Evolutionary conservation across 176 grass and related monocot species (phyloP).

Genomic region (Rhynchospora tenuis): DNA sequence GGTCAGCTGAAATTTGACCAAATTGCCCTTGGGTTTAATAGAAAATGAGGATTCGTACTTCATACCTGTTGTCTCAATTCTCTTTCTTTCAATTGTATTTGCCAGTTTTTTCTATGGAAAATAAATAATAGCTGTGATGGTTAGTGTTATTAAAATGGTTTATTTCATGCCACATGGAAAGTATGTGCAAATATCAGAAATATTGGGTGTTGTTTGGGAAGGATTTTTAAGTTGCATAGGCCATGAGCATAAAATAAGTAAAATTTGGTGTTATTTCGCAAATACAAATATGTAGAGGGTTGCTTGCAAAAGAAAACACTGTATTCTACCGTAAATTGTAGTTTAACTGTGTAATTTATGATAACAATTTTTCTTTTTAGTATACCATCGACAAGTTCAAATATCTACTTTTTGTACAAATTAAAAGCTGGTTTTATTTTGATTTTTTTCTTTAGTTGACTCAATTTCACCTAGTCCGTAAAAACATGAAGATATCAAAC

Average conservation of each 20-base stretch:
- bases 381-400: background rate
- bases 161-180: background rate
- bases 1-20: no score
- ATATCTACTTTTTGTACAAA: background rate
- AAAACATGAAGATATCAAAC: background rate
- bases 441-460: background rate
- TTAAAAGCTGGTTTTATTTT: background rate
- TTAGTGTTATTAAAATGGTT: background rate
- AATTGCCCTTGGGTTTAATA: no score
- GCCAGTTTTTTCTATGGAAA: background rate
- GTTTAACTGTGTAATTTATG: background rate
- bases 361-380: background rate
- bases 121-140: background rate
- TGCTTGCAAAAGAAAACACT: background rate
- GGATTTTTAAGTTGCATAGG: background rate
- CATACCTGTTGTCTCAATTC: no score
- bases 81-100: background rate
- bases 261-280: background rate
- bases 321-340: background rate
- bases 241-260: background rate
- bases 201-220: background rate
- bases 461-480: background rate
- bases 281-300: background rate
- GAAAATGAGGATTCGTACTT: no score
- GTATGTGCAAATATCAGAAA: background rate